Base-by-base conservation (phyloP, 2,329 filamentous ascomycete genomes). In the Aureobasidium sp. region DNA sequence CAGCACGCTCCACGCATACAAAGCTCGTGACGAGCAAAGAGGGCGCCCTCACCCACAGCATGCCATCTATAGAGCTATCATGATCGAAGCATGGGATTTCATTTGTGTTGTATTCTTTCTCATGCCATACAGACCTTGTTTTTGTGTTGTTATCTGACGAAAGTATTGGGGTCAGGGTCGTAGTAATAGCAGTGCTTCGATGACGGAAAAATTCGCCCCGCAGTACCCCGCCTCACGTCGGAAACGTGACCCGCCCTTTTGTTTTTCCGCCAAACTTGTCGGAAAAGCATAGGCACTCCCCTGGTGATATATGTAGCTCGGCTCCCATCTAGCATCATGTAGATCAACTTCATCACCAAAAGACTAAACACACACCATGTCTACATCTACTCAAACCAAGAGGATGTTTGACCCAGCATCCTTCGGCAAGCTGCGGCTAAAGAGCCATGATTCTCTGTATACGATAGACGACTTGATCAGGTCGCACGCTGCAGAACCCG, bases 391-490 rank as follows among this genome's bases (percentile, higher is more conserved):
- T 7, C 13, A 27, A 15, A 60, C 57, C 6, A 47, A 60, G 36
- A 60, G 27, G 15, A 41, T 5, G 26, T 42, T 60, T 12, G 57
- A 60, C 10, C 57, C 57, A 9, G 34, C 57, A 10, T 51, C 44
- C 5, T 60, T 60, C 9, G 57, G 57, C 5, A 60, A 60, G 46
- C 9, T 51, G 46, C 57, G 57, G n/a, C 27, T 60, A 1, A 60
- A 60, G 57, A 60, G 20, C 29, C 57, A 60, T 23, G 57, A 51
- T 36, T 60, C 57, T 10, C 50, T 63, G 0, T 39, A 58, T 15
- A 73, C 71, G 2, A 72, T 73, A 59, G 70, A 72, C 50, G 70
- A 71, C 29, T 46, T 73, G 8, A 66, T 73, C 20, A 68, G 68
- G 56, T 67, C 63, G n/a, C 69, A 72, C 63, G 71, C 71, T 23